Percentiles rank a stretch among this genome's conserved stretches.
Evolutionary conservation across 345 rosid genomes (phyloP).

Genomic region (Salix udensis): DNA sequence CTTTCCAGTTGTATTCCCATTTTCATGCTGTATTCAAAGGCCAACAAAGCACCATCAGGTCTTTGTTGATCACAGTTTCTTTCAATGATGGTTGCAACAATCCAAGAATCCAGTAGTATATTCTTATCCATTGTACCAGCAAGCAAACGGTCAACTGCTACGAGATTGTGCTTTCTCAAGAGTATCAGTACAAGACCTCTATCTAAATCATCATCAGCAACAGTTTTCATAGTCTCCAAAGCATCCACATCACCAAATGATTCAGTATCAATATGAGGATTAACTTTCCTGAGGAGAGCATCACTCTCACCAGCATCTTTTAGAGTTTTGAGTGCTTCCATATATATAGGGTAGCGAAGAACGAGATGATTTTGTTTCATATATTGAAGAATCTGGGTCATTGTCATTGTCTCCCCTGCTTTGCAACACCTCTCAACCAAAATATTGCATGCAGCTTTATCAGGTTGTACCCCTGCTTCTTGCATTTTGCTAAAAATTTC

Average conservation of each 20-base stretch:
- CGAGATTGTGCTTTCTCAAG: conserved; percentile 61
- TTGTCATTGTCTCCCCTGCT: conserved; percentile 41
- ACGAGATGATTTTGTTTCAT: conserved; percentile 58
- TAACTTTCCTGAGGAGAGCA: conserved; percentile 55
- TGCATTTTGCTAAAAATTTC: conserved; percentile 75
- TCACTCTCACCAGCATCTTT: conserved; percentile 47
- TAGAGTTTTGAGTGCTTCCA: conserved; percentile 50
- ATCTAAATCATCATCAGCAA: conserved; percentile 37
- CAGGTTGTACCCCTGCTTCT: conserved; percentile 72
- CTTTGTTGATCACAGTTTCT: conserved; percentile 39
- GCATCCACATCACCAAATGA: conserved; percentile 14
- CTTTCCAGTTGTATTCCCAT: conserved; percentile 49
- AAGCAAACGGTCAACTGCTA: conserved; percentile 53
- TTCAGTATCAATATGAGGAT: conserved; percentile 57
- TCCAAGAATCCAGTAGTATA: conserved; percentile 37
- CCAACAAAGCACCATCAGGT: conserved; percentile 54
- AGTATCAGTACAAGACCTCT: conserved; percentile 43
- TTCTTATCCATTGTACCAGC: conserved; percentile 36
- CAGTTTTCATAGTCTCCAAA: conserved; percentile 6
- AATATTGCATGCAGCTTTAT: conserved; percentile 88
- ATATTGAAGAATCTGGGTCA: conserved; percentile 46
- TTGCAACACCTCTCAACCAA: conserved; percentile 68
- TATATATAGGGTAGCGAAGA: conserved; percentile 65
- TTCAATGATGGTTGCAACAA: conserved; percentile 48
- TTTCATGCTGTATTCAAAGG: conserved; percentile 53